phyloP scores from a whole-genome alignment of 176 grass and related monocot genomes.

The Bromus sterilis region DNA sequence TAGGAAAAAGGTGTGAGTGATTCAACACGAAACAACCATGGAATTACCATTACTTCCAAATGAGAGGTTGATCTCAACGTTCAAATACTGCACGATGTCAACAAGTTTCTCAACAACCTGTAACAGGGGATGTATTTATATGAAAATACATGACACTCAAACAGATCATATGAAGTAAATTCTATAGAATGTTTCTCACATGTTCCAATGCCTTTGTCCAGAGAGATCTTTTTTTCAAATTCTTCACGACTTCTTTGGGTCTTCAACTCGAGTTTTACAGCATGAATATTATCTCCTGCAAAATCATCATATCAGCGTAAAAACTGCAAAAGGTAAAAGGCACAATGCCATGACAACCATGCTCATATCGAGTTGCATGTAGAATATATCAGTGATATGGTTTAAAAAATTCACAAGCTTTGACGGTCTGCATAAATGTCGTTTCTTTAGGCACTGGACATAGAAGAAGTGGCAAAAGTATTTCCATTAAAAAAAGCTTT shows the following conservation, averaged over 20 bases:
- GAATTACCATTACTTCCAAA: constrained; percentile 62
- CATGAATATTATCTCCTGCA: no score
- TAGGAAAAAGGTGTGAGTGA: background rate
- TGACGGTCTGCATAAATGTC: no score
- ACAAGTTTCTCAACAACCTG: no score
- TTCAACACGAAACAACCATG: constrained; percentile 8
- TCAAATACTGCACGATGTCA: constrained; percentile 76
- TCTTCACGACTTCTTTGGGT: constrained; percentile 75
- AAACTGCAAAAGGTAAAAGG: background rate
- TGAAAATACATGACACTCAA: background rate
- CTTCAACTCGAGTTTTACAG: no score
- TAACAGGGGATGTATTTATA: constrained; percentile 21
- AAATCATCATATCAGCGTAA: background rate
- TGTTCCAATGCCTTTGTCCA: no score
- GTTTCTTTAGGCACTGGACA: no score
- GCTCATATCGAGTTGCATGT: background rate
- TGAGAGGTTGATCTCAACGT: constrained; percentile 55
- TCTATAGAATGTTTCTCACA: no score
- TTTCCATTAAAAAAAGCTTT: background rate
- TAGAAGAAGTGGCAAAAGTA: background rate
- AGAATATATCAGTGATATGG: background rate
- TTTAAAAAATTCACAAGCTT: background rate
- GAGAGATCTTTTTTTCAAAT: constrained; percentile 88
- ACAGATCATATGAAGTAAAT: no score
- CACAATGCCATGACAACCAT: no score